phyloP scores from a whole-genome alignment of 805 yeast genomes.

The Ogataea henricii region DNA sequence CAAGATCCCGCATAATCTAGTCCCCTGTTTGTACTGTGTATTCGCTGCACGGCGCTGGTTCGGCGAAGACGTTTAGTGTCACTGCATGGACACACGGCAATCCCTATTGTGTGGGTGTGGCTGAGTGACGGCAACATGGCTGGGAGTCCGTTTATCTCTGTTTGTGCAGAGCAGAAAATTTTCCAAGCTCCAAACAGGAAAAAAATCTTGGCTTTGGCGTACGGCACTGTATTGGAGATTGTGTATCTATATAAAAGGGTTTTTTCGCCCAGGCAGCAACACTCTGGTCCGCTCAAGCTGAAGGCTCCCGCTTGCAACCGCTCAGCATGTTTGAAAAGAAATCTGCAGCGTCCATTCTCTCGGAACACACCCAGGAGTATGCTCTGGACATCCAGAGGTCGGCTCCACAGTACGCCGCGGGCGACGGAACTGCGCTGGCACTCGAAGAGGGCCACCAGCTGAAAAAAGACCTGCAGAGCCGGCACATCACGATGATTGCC shows the following conservation, averaged over 20 bases:
- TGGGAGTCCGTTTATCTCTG: neutral
- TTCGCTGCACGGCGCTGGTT: constrained; percentile 2
- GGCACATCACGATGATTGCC: constrained; percentile 63
- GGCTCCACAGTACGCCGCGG: constrained; percentile 13
- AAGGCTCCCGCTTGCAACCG: too few relatives aligned
- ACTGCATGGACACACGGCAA: neutral
- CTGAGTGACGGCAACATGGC: neutral
- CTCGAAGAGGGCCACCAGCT: constrained; percentile 45
- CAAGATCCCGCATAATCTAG: neutral
- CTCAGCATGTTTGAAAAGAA: constrained; percentile 6
- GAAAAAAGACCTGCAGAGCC: constrained; percentile 46
- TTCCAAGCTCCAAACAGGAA: neutral
- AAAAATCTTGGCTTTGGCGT: neutral
- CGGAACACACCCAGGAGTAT: constrained; percentile 46
- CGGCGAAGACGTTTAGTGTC: constrained; percentile 4
- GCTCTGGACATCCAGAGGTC: constrained; percentile 48
- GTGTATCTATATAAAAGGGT: too few relatives aligned
- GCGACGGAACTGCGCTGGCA: constrained; percentile 39
- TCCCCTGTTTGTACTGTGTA: neutral
- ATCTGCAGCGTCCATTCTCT: constrained; percentile 14
- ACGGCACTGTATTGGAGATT: too few relatives aligned
- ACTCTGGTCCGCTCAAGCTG: too few relatives aligned
- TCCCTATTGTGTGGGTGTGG: neutral
- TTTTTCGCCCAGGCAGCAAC: too few relatives aligned
- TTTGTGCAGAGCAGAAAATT: constrained; percentile 1